These are phyloP conservation scores for Cicer judaicum DNA, from an alignment of 306 rosid species.

Conservation along the genomic window DNA sequence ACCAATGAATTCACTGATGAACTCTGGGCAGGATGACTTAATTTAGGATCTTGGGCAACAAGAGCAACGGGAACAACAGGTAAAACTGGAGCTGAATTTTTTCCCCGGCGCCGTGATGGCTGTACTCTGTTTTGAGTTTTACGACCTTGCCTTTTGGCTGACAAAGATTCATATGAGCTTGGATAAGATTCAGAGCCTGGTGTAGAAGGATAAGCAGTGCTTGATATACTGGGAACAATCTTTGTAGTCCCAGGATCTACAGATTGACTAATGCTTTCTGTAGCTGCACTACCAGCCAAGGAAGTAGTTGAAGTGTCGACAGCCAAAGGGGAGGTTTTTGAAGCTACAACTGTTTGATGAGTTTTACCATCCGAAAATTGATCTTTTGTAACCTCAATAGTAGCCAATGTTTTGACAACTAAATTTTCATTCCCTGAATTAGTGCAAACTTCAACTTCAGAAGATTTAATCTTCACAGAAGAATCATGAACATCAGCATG, in stretches of 20 bases:
- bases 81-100: conserved; percentile 52
- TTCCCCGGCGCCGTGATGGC: conserved; percentile 85
- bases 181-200: conserved; percentile 56
- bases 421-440: conserved; percentile 45
- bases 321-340: conserved; percentile 45
- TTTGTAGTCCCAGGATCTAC: conserved; percentile 48
- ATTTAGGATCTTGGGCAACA: conserved; percentile 60
- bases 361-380: conserved; percentile 47
- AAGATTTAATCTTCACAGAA: conserved; percentile 47
- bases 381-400: conserved; percentile 50
- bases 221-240: conserved; percentile 50
- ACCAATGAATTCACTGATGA: conserved; percentile 53
- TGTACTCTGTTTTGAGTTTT: conserved; percentile 74
- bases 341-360: conserved; percentile 50
- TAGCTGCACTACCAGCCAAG: conserved; percentile 43
- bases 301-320: conserved; percentile 53
- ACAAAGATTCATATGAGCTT: conserved; percentile 57
- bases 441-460: conserved; percentile 46
- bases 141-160: conserved; percentile 79
- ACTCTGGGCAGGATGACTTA: conserved; percentile 54
- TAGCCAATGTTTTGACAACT: conserved; percentile 44
- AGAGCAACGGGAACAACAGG: conserved; percentile 53
- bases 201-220: conserved; percentile 47
- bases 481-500: conserved; percentile 46
- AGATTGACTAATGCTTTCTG: conserved; percentile 46